Conservation (phyloP, 2,329 filamentous ascomycete species). For the Arthroderma uncinatum region DNA sequence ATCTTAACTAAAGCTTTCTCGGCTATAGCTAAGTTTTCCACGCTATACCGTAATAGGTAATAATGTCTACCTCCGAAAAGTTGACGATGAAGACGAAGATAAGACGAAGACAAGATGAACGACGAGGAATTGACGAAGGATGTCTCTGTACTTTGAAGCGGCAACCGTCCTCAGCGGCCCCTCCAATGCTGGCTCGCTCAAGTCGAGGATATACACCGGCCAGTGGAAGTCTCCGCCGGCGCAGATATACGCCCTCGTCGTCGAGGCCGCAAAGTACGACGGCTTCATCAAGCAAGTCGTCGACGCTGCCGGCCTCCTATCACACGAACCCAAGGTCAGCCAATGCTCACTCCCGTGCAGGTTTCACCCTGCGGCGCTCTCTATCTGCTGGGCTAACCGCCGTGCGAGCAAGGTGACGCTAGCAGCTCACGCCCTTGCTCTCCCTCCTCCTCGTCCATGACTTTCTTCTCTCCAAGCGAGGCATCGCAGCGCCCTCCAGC, state of each 20-base stretch:
- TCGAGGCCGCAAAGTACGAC: constrained; percentile 88
- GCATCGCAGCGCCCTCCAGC: constrained; percentile 66
- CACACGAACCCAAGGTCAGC: constrained; percentile 70
- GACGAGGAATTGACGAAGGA: constrained; percentile 29
- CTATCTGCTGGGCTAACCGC: not conserved
- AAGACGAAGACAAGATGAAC: not conserved
- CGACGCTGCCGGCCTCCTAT: constrained; percentile 63
- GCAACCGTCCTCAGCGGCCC: constrained; percentile 59
- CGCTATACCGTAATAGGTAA: too few species aligned
- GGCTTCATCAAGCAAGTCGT: constrained; percentile 77
- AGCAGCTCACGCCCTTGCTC: constrained; percentile 66
- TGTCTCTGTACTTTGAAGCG: constrained; percentile 94
- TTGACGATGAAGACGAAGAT: not conserved
- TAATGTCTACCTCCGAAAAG: too few species aligned
- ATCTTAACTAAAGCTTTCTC: too few species aligned
- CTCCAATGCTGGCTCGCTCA: constrained; percentile 58
- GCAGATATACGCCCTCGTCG: constrained; percentile 76
- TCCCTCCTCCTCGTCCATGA: constrained; percentile 79
- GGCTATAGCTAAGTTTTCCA: too few species aligned
- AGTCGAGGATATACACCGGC: constrained; percentile 68
- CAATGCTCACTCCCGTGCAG: not conserved
- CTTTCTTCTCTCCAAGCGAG: constrained; percentile 65
- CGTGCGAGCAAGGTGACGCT: not conserved
- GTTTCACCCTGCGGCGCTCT: not conserved
- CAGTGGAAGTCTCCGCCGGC: constrained; percentile 68